Base-by-base conservation (phyloP, 2,329 filamentous ascomycete species). In the Metarhizium guizhouense region DNA sequence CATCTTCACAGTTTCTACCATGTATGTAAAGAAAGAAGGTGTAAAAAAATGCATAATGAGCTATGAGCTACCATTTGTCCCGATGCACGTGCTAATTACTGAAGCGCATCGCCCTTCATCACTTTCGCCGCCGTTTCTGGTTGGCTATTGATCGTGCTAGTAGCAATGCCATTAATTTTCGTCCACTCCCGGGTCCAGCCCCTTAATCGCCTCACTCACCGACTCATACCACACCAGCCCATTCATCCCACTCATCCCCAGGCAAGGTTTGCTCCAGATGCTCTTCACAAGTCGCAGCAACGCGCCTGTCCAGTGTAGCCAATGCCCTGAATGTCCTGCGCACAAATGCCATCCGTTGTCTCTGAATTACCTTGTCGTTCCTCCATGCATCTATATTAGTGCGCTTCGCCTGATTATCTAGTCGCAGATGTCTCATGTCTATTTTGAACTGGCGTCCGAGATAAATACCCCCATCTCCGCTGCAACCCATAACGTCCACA, bases 401-500 rank as follows among this genome's bases (percentile, higher is more conserved):
- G 43, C n/a, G 10, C 3, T 47, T 11, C 38, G 43, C n/a, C 20
- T n/a, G 2, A 6, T 20, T 20, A 4, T 6, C 16, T 2, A 54
- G 51, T 34, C 57, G 42, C 52, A 50, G 40, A 40, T 57, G 25
- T 8, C 58, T 32, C 52, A 64, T 62, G 53, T 64, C 55, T 2
- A 64, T 53, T 4, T 13, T 54, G 34, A 63, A 40, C 4, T 57
- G 57, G 18, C 52, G 53, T 3, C 59, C 59, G 0, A 13, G n/a
- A 45, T 29, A 40, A 4, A 18, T 30, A 4, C 36, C 20, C 16
- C 25, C 57, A 1, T 14, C 42, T 51, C 53, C 53, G 51, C 62
- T 54, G 4, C 34, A 51, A 40, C 63, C 66, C 47, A 63, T 61
- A n/a, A 75, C 65, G 3, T 71, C 56, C 53, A 78, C 56, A 7